Conservation (phyloP, 331 rosid species). For the Cydonia oblonga region DNA sequence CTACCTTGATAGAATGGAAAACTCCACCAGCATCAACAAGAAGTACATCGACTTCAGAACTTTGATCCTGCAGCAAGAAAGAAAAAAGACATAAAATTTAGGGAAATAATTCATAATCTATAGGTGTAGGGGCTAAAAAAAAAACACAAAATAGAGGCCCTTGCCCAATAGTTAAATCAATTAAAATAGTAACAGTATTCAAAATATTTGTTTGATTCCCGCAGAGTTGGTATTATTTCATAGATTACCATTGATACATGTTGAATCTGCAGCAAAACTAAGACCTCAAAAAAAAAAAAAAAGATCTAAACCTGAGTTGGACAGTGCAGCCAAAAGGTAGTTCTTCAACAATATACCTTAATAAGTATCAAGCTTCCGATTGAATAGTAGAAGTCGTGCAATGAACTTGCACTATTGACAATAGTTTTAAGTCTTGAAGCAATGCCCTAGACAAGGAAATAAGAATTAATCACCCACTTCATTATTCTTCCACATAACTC, state of each 20-base stretch:
- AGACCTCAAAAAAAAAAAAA: background rate
- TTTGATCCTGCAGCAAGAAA: constrained; percentile 42
- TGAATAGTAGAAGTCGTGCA: constrained; percentile 70
- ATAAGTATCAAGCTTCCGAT: constrained; percentile 62
- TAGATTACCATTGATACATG: background rate
- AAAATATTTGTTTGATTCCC: background rate
- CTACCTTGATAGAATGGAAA: constrained; percentile 80
- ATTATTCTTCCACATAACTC: background rate
- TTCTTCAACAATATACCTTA: constrained; percentile 36
- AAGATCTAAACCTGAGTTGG: background rate
- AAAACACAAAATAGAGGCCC: background rate
- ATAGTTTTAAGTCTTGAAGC: constrained; percentile 45
- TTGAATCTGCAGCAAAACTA: background rate
- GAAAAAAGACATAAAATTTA: background rate
- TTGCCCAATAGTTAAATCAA: background rate
- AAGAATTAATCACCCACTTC: constrained; percentile 13
- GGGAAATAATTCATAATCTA: background rate
- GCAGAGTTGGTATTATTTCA: background rate
- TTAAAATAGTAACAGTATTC: background rate
- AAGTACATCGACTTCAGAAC: constrained; percentile 48
- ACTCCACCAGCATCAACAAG: constrained; percentile 62
- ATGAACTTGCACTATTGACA: constrained; percentile 49
- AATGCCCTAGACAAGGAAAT: constrained; percentile 37
- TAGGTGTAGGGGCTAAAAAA: background rate
- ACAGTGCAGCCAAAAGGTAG: background rate